Conservation (phyloP, 1,284 basidiomycete genomes). For the Crucibulum parvulum region DNA sequence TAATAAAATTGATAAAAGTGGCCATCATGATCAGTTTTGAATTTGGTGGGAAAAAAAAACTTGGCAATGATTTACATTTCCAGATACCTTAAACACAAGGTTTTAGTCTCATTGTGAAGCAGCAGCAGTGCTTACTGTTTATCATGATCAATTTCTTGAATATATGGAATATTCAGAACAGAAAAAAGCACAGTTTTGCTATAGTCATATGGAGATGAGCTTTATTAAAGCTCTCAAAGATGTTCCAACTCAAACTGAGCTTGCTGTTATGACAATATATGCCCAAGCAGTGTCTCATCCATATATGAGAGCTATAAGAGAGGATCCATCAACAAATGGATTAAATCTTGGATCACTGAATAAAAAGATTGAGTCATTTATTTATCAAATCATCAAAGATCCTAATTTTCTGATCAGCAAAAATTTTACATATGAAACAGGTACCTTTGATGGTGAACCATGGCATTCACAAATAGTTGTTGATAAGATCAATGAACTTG, state of each 20-base stretch:
- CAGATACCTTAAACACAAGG: slow-evolving; percentile 18
- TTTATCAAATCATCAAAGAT: background rate
- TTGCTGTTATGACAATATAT: slow-evolving; percentile 33
- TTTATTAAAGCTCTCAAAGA: slow-evolving; percentile 30
- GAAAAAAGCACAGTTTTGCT: slow-evolving; percentile 24
- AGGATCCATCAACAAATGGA: slow-evolving; percentile 18
- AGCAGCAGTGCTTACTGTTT: slow-evolving; percentile 20
- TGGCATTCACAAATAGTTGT: too few relatives aligned
- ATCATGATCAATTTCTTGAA: slow-evolving; percentile 13
- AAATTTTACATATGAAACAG: too few relatives aligned
- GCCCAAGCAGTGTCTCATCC: slow-evolving; percentile 28
- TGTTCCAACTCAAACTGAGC: slow-evolving; percentile 35
- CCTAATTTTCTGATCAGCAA: background rate
- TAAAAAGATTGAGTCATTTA: background rate
- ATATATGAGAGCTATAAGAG: slow-evolving; percentile 26
- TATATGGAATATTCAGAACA: slow-evolving; percentile 25
- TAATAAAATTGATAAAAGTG: background rate
- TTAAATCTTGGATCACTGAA: slow-evolving; percentile 27
- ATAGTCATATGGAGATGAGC: slow-evolving; percentile 33
- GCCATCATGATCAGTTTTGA: too few relatives aligned
- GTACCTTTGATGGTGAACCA: too few relatives aligned
- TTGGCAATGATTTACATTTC: too few relatives aligned
- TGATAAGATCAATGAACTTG: too few relatives aligned
- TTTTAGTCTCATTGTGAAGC: slow-evolving; percentile 30
- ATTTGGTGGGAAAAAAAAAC: too few relatives aligned